Base-by-base conservation (phyloP, 1,139 yeast genomes). In the Wickerhamomyces sp. region DNA sequence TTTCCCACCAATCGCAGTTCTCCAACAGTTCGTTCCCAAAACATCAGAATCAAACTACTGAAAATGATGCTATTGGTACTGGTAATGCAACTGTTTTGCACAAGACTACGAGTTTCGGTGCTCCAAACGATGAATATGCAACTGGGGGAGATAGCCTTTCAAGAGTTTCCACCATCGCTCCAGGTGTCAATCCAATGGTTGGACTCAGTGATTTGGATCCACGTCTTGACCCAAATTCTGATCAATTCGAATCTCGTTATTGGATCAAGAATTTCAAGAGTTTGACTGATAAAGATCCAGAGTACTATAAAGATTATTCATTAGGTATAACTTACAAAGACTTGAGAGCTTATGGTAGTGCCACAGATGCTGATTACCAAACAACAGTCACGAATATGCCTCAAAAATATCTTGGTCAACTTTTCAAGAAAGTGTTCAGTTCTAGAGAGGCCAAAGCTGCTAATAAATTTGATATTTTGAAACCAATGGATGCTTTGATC, bases 231-330 rank as follows among this genome's bases (percentile, higher is more conserved):
- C 84, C 84, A n/a, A 58, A 55, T 41, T 63, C 75, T 20, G 77
- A 72, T 12, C 55, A 72, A 12, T 86, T 86, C 60, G 68, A 56
- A 35, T 59, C 89, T 29, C 70, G 71, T 47, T 75, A 69, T 36
- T 87, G 95, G 94, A 78, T 84, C 40, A 74, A 75, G 54, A 81
- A 82, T 54, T 61, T 83, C 67, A 70, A 75, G 43, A 70, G 72
- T 38, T 56, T 81, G 41, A 60, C 63, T 57, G 67, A 68, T 40
- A 61, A 68, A 15, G 85, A 81, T 45, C 77, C 78, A 1, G 87
- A 78, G 4, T 70, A 76, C 50, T 82, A 74, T 57, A 77, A 77
- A n/a, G 16, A 23, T 10, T 18, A 16, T 11, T 30, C 58, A 19
- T 54, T 72, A 5, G 78, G 78, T 36, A 62, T 75, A 3, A 54